These are phyloP conservation scores for Fusarium lateritium DNA, from an alignment of 2,329 filamentous ascomycete species.

Conservation along the genomic window DNA sequence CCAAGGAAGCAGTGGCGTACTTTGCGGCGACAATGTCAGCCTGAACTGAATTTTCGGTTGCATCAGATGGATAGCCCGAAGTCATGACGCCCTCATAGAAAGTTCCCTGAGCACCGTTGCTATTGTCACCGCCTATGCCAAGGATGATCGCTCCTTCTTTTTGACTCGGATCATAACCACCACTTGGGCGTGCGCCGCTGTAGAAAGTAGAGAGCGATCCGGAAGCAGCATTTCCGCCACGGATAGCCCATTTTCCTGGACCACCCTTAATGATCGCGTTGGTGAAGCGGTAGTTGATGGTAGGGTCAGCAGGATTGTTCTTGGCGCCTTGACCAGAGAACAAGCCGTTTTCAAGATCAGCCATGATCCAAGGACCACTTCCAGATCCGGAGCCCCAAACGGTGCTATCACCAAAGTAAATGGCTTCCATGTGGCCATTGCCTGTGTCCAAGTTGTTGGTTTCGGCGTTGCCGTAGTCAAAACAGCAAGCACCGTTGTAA, in stretches of 20 bases:
- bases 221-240: slow-evolving; percentile 26
- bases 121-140: slow-evolving; percentile 31
- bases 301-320: slow-evolving; percentile 23
- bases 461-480: slow-evolving; percentile 54
- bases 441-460: slow-evolving; percentile 67
- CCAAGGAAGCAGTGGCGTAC: slow-evolving; percentile 18
- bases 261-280: slow-evolving; percentile 20
- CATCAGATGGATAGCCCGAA: slow-evolving; percentile 23
- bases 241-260: slow-evolving; percentile 23
- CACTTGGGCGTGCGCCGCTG: slow-evolving; percentile 19
- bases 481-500: slow-evolving; percentile 31
- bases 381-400: slow-evolving; percentile 71
- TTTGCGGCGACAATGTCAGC: slow-evolving; percentile 33
- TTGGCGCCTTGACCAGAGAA: slow-evolving; percentile 65
- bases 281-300: slow-evolving; percentile 13
- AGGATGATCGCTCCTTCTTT: slow-evolving; percentile 26
- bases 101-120: slow-evolving; percentile 18
- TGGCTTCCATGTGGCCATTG: slow-evolving; percentile 77
- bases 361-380: slow-evolving; percentile 77
- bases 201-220: slow-evolving; percentile 24
- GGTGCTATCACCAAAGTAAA: slow-evolving; percentile 73
- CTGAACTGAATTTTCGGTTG: slow-evolving; percentile 23
- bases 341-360: slow-evolving; percentile 76
- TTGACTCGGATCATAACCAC: slow-evolving; percentile 29
- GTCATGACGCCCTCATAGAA: slow-evolving; percentile 32